Base-by-base conservation (phyloP, 495 filamentous ascomycete species). In the Hyaloscypha finlandica region DNA sequence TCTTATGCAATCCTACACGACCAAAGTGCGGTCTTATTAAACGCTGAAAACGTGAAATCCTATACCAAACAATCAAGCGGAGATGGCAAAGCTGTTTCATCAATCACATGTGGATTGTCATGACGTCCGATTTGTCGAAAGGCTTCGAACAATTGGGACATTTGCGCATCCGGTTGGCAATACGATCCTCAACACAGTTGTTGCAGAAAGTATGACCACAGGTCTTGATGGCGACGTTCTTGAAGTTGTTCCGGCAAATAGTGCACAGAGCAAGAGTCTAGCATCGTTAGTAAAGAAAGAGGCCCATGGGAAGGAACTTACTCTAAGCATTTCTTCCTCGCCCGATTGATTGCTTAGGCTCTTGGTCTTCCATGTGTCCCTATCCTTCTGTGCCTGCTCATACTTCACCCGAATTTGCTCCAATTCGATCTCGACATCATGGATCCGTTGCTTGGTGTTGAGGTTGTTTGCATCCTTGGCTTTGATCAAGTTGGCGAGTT, bases 131-230 rank as follows among this genome's bases (percentile, higher is more conserved):
- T 70, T 87, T 88, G 67, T 94, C 93, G 73, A 99, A 99, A 2
- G 92, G 87, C 76, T 88, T 88, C 75, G 89, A 90, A 81, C 95
- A 99, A 71, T 89, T 94, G 6, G 95, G 95, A 73, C 95, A 99
- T 77, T 98, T 98, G 65, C 95, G 86, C 75, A 92, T 93, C 39
- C 95, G 91, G 66, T 94, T 95, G 9, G 84, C 82, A 60, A 96
- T 86, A 59, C 93, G 89, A 72, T 94, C 89, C 61, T 96, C 92
- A 31, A 96, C 89, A 74, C 95, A 99, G 31, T 87, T 85, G 71
- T 85, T 87, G 85, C 95, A 99, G 77, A 98, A 97, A 25, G 96
- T 88, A 78, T 99, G 95, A n/a, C 95, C 95, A 76, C 95, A 99
- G 16, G 90, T 92, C 74, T 93, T 93, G 71, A 99, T 84, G 20